Evolutionary conservation across 1,284 basidiomycete species (phyloP).

Genomic region (Rhodotorula glutinis): DNA sequence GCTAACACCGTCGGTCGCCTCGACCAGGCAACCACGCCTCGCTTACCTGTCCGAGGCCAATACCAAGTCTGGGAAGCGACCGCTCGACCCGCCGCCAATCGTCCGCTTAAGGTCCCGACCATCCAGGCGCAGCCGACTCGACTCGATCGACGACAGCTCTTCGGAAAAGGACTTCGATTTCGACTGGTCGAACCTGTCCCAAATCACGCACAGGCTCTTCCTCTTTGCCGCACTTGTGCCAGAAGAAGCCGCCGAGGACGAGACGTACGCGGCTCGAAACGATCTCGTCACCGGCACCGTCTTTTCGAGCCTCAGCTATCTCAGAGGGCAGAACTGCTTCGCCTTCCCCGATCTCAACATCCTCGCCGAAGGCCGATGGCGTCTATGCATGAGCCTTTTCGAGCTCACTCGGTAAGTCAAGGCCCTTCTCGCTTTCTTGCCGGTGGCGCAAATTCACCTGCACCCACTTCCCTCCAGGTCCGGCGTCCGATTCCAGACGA

Average conservation of each 20-base stretch:
- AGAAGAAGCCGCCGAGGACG: constrained; percentile 65
- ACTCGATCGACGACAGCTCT: constrained; percentile 38
- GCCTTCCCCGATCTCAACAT: constrained; percentile 50
- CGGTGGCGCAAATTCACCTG: no score
- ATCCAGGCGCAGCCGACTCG: not conserved
- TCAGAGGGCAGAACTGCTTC: constrained; percentile 78
- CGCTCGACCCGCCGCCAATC: constrained; percentile 94
- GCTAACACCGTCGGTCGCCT: not conserved
- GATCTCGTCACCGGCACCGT: constrained; percentile 75
- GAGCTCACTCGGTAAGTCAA: constrained; percentile 82
- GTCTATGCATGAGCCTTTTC: constrained; percentile 84
- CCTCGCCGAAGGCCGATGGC: constrained; percentile 77
- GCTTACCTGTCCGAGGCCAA: constrained; percentile 90
- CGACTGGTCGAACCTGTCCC: constrained; percentile 8
- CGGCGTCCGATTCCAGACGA: constrained; percentile 80
- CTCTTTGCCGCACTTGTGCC: constrained; percentile 74
- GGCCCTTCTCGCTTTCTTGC: no score
- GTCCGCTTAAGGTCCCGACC: constrained; percentile 77
- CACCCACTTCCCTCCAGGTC: constrained; percentile 57
- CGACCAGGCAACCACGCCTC: constrained; percentile 66
- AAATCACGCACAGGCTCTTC: constrained; percentile 74
- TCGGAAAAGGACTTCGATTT: constrained; percentile 26
- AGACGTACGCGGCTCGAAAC: constrained; percentile 88
- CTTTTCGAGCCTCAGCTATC: constrained; percentile 88
- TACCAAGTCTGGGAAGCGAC: constrained; percentile 69